Percentiles rank a stretch among this genome's conserved stretches.
Evolutionary conservation across 257 asterid genomes (phyloP).

Genomic region (Salvia hispanica): DNA sequence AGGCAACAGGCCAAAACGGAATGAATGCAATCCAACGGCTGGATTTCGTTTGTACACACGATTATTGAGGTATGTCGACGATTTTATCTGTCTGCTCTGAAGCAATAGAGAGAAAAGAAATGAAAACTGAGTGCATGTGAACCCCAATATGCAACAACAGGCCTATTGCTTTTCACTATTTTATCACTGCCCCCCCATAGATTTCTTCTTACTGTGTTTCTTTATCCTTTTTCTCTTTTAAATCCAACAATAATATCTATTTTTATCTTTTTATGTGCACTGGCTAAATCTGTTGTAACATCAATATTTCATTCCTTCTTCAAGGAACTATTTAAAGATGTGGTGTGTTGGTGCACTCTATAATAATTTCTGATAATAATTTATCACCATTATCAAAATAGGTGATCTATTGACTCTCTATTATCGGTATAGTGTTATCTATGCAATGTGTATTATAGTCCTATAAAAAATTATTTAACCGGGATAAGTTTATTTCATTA

Average conservation of each 20-base stretch:
- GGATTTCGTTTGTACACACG: conserved; percentile 38
- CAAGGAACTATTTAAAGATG: not conserved
- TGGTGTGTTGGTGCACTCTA: not conserved
- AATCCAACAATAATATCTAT: no score
- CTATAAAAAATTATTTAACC: not conserved
- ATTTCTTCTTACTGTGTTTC: not conserved
- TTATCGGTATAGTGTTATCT: not conserved
- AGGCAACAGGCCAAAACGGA: conserved; percentile 31
- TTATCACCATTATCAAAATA: not conserved
- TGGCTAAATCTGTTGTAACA: no score
- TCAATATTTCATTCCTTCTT: no score
- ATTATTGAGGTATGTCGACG: not conserved
- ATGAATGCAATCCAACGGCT: conserved; percentile 39
- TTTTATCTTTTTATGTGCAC: no score
- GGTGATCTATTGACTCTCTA: not conserved
- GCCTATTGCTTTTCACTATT: not conserved
- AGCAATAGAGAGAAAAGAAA: conserved; percentile 22
- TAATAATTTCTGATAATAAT: not conserved
- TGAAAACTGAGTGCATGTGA: conserved; percentile 40
- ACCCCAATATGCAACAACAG: not conserved
- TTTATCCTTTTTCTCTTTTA: conserved; percentile 7
- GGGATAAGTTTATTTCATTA: not conserved
- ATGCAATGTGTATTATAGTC: not conserved
- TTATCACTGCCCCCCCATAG: not conserved
- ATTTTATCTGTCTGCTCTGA: conserved; percentile 27